phyloP scores from a whole-genome alignment of 2,329 filamentous ascomycete genomes.

The Albifimbria verrucaria region DNA sequence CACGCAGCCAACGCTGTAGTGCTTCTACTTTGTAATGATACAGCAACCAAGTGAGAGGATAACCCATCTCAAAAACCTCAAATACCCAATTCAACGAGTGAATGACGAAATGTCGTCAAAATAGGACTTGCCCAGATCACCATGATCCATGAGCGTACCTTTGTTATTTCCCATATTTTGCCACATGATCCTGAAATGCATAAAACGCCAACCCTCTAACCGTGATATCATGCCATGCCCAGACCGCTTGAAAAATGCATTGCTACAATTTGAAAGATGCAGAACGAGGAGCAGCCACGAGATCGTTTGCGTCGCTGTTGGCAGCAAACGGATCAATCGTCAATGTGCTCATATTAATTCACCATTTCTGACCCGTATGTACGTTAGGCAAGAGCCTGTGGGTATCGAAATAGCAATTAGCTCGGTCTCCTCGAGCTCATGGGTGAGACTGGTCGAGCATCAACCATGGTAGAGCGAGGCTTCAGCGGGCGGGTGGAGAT shows the following conservation, averaged over 20 bases:
- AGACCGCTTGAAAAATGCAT: background rate
- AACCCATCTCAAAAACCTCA: too few relatives aligned
- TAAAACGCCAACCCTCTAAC: background rate
- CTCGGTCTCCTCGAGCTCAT: conserved; percentile 32
- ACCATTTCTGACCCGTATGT: background rate
- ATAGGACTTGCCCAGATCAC: too few relatives aligned
- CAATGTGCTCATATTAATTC: background rate
- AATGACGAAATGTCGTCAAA: too few relatives aligned
- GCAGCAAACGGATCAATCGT: background rate
- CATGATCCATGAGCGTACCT: background rate
- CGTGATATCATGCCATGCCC: background rate
- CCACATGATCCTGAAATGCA: background rate
- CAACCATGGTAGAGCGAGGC: conserved; percentile 61
- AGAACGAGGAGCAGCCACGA: background rate
- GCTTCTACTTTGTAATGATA: too few relatives aligned
- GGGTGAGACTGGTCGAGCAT: conserved; percentile 49
- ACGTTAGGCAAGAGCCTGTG: background rate
- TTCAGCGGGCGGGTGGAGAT: conserved; percentile 90
- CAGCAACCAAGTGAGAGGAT: too few relatives aligned
- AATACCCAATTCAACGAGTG: too few relatives aligned
- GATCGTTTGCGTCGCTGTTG: too few relatives aligned
- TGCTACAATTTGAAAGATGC: background rate
- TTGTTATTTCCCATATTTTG: background rate
- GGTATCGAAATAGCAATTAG: background rate
- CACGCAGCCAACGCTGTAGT: too few relatives aligned